Percentiles rank a stretch among this genome's conserved stretches.
phyloP scores from a whole-genome alignment of 306 rosid species.

The Hippophae rhamnoides region DNA sequence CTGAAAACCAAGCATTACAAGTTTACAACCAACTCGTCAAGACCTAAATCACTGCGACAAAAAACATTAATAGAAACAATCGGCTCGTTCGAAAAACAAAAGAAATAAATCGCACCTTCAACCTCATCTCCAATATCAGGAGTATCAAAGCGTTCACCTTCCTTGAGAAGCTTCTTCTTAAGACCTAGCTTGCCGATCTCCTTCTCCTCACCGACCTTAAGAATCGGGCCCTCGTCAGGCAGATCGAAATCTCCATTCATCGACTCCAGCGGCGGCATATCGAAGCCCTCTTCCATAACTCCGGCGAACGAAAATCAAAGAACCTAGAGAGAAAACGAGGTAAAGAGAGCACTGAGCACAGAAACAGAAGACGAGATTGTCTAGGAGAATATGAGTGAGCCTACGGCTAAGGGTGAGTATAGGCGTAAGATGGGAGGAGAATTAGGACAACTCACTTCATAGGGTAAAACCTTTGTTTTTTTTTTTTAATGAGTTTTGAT shows the following conservation, averaged over 20 bases:
- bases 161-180: constrained; percentile 84
- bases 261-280: constrained; percentile 39
- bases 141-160: constrained; percentile 67
- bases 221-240: constrained; percentile 25
- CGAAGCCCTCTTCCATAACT: constrained; percentile 58
- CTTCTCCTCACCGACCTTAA: constrained; percentile 85
- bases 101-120: constrained; percentile 36
- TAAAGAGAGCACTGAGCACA: background rate
- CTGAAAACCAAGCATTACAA: constrained; percentile 18
- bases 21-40: background rate
- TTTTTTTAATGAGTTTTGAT: no score
- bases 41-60: background rate
- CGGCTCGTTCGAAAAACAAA: background rate
- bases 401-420: background rate
- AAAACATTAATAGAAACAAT: background rate
- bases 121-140: constrained; percentile 92
- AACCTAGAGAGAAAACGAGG: background rate
- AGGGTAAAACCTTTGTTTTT: no score
- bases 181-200: constrained; percentile 75
- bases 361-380: background rate
- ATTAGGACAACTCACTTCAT: no score
- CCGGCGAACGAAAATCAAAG: background rate
- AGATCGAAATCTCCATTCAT: constrained; percentile 64
- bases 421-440: no score
- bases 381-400: background rate